These are phyloP conservation scores for Trametes versicolor DNA, from an alignment of 1,284 basidiomycete genomes.

Conservation along the genomic window DNA sequence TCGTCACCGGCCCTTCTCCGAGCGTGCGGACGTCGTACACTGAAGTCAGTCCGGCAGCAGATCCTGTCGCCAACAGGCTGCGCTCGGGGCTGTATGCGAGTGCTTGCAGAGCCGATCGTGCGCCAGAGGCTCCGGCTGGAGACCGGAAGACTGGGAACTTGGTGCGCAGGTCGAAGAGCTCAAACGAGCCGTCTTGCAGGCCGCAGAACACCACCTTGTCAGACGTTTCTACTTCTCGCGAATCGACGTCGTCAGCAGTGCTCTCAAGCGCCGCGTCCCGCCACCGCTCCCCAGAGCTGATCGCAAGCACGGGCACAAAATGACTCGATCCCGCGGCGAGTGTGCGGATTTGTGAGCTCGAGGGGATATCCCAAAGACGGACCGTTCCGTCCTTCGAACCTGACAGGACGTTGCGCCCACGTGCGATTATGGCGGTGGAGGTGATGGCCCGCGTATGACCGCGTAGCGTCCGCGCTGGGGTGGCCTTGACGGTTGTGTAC, in stretches of 20 bases:
- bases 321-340: conserved; percentile 47
- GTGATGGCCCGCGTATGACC: conserved; percentile 76
- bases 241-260: conserved; percentile 41
- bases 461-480: conserved; percentile 67
- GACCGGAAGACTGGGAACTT: conserved; percentile 57
- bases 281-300: conserved; percentile 53
- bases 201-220: conserved; percentile 64
- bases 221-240: conserved; percentile 57
- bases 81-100: conserved; percentile 56
- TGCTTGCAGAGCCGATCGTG: conserved; percentile 54
- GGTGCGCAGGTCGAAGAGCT: conserved; percentile 65
- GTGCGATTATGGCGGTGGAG: conserved; percentile 66
- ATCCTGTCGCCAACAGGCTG: conserved; percentile 68
- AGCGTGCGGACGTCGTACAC: conserved; percentile 65
- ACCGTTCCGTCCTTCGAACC: conserved; percentile 74
- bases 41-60: conserved; percentile 65
- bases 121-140: conserved; percentile 11
- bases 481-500: conserved; percentile 41
- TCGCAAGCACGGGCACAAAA: conserved; percentile 55
- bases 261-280: conserved; percentile 18
- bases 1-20: conserved; percentile 46
- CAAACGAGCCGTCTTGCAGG: conserved; percentile 65
- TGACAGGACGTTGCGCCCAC: conserved; percentile 72
- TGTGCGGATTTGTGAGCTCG: conserved; percentile 57
- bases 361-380: conserved; percentile 79